phyloP scores from a whole-genome alignment of 2,329 filamentous ascomycete genomes.

The Beauveria australis region DNA sequence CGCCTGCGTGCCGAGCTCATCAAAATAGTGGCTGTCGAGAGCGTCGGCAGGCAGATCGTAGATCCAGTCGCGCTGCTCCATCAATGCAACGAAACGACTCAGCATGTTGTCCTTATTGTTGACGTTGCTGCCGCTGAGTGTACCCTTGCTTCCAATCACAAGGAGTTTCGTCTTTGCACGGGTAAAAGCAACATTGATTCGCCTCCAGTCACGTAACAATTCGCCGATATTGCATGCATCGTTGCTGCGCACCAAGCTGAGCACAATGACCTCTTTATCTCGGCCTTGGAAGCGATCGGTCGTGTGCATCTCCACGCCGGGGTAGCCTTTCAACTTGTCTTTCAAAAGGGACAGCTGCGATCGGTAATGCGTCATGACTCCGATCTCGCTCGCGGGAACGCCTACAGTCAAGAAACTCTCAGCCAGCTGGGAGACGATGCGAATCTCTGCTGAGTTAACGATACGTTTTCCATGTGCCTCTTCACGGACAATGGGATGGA shows the following conservation, averaged over 20 bases:
- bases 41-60: slow-evolving; percentile 61
- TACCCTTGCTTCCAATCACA: slow-evolving; percentile 74
- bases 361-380: slow-evolving; percentile 94
- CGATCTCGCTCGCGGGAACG: slow-evolving; percentile 67
- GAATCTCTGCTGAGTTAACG: slow-evolving; percentile 77
- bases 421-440: slow-evolving; percentile 71
- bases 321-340: slow-evolving; percentile 53
- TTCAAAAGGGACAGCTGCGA: slow-evolving; percentile 81
- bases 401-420: slow-evolving; percentile 69
- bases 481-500: slow-evolving; percentile 59
- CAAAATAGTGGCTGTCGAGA: slow-evolving; percentile 60
- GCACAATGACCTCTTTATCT: slow-evolving; percentile 86
- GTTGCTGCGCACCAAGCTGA: slow-evolving; percentile 84
- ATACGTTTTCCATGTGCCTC: slow-evolving; percentile 75
- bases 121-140: slow-evolving; percentile 51
- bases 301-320: slow-evolving; percentile 84
- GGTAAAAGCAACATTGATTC: slow-evolving; percentile 94
- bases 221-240: slow-evolving; percentile 78
- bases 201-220: slow-evolving; percentile 78
- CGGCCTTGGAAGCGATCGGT: slow-evolving; percentile 94
- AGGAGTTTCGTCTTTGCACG: slow-evolving; percentile 86
- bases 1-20: slow-evolving; percentile 45
- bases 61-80: slow-evolving; percentile 72
- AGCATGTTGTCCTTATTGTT: slow-evolving; percentile 69
- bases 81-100: slow-evolving; percentile 64